These are phyloP conservation scores for Fraxinus pennsylvanica DNA, from an alignment of 257 asterid species.

Conservation along the genomic window DNA sequence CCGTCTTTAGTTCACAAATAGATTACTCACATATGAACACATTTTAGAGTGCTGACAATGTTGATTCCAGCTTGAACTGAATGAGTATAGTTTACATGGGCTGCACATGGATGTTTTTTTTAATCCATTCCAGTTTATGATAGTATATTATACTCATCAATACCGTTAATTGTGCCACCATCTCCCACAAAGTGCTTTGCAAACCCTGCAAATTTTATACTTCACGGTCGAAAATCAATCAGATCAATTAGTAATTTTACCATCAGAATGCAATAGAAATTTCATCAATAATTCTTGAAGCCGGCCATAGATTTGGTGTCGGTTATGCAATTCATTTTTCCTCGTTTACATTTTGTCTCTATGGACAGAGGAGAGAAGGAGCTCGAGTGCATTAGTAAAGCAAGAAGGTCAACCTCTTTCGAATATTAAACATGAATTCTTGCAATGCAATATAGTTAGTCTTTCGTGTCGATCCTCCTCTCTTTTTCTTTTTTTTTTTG, in stretches of 20 bases:
- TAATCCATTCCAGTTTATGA: conserved; percentile 27
- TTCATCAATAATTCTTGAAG: too few relatives aligned
- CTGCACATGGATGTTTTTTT: conserved; percentile 33
- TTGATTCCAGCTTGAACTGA: conserved; percentile 40
- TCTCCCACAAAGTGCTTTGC: conserved; percentile 48
- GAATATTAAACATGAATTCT: too few relatives aligned
- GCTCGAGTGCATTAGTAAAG: too few relatives aligned
- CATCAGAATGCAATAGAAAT: background rate
- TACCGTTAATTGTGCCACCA: conserved; percentile 41
- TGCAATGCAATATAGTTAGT: too few relatives aligned
- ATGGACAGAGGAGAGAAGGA: too few relatives aligned
- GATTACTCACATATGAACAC: background rate
- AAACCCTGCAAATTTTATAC: conserved; percentile 34
- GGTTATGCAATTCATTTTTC: too few relatives aligned
- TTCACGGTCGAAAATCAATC: conserved; percentile 1
- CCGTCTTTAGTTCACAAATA: background rate
- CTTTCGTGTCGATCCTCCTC: too few relatives aligned
- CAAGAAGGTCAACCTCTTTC: too few relatives aligned
- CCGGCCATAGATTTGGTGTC: background rate
- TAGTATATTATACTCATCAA: conserved; percentile 33
- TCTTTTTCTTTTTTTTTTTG: too few relatives aligned
- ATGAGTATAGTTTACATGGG: conserved; percentile 28
- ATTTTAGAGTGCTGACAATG: conserved; percentile 18
- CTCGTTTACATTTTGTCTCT: background rate
- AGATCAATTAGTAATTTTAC: background rate